Conservation (phyloP, 2,329 filamentous ascomycete genomes). For the Aspergillus neoniger region DNA sequence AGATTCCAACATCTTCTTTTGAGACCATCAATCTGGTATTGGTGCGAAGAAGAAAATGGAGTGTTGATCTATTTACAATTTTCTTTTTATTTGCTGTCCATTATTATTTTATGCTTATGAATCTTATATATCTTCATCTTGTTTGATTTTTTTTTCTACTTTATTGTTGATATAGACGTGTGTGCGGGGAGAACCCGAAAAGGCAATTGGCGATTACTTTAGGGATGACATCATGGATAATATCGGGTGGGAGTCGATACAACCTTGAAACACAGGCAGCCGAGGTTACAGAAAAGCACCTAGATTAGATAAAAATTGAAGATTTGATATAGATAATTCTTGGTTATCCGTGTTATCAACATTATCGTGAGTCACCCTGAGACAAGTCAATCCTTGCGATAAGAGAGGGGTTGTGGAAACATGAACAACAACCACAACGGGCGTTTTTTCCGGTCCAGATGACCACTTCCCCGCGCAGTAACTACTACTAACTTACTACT, state of each 20-base stretch:
- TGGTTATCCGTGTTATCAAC: background rate
- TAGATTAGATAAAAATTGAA: background rate
- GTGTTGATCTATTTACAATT: background rate
- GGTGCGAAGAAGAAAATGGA: background rate
- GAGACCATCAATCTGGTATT: constrained; percentile 2
- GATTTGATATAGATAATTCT: background rate
- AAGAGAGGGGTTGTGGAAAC: background rate
- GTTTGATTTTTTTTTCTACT: background rate
- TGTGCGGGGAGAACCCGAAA: background rate
- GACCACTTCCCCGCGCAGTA: background rate
- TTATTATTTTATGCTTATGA: background rate
- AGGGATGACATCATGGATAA: background rate
- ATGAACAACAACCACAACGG: background rate
- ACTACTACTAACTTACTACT: background rate
- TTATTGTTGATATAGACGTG: background rate
- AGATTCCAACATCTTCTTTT: constrained; percentile 12
- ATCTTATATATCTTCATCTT: background rate
- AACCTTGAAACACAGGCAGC: background rate
- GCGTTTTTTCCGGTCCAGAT: background rate
- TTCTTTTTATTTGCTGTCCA: background rate
- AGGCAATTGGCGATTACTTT: background rate
- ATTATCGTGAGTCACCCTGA: background rate
- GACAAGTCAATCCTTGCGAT: background rate
- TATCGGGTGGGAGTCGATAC: background rate
- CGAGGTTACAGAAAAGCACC: background rate